Conservation (phyloP, 768 basidiomycete species). For the Rhodotorula kratochvilovae region DNA sequence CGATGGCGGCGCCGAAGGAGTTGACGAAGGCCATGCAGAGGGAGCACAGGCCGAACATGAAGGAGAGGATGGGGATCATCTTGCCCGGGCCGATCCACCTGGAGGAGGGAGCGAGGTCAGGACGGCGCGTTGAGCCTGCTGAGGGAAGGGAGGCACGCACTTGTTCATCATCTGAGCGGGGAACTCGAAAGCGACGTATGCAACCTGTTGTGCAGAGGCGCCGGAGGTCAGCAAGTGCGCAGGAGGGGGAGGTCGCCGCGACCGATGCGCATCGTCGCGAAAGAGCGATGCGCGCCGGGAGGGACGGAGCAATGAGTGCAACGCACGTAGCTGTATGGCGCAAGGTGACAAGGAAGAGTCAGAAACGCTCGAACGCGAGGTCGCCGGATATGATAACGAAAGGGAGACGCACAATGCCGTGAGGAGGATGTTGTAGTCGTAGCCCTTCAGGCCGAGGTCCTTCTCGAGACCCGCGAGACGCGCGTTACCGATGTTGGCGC, state of each 20-base stretch:
- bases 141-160: background rate
- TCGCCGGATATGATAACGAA: no score
- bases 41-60: constrained; percentile 19
- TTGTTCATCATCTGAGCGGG: background rate
- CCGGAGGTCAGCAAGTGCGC: no score
- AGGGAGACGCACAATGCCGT: background rate
- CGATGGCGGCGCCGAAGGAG: constrained; percentile 23
- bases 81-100: constrained; percentile 17
- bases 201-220: background rate
- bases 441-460: constrained; percentile 40
- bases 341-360: no score
- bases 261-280: no score
- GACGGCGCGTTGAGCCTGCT: no score
- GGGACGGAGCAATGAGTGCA: no score
- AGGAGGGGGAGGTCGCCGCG: no score
- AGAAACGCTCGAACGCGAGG: no score
- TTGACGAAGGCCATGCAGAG: constrained; percentile 13
- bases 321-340: no score
- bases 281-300: no score
- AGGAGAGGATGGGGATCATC: constrained; percentile 18
- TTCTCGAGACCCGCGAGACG: constrained; percentile 41
- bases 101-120: background rate
- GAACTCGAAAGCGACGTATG: background rate
- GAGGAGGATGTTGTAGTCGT: constrained; percentile 19
- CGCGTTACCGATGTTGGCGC: constrained; percentile 33